Percentiles rank a stretch among this genome's conserved stretches.
These are phyloP conservation scores for Aspergillus eucalypticola DNA, from an alignment of 2,329 filamentous ascomycete genomes.

Conservation along the genomic window DNA sequence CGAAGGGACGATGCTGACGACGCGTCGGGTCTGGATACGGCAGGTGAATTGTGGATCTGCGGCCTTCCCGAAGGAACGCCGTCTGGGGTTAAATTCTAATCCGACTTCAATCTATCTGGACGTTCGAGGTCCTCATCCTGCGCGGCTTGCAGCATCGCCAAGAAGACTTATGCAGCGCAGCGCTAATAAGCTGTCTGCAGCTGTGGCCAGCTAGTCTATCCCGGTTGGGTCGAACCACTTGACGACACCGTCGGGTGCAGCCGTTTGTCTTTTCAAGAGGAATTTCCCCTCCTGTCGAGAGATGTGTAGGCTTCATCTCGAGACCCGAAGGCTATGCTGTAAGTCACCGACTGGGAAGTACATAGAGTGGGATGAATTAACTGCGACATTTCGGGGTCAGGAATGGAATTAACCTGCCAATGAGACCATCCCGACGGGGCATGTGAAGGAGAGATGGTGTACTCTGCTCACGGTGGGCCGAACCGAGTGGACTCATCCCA, in stretches of 20 bases:
- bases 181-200: neutral
- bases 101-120: conserved; percentile 1
- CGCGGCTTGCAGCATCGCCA: neutral
- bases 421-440: neutral
- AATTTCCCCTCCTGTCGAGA: neutral
- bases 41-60: conserved; percentile 1
- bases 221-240: neutral
- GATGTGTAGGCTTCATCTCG: neutral
- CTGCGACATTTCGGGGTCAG: neutral
- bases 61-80: neutral
- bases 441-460: neutral
- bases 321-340: neutral
- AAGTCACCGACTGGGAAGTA: neutral
- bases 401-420: neutral
- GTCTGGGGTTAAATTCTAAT: conserved; percentile 4
- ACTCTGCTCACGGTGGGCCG: neutral
- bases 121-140: neutral
- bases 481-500: neutral
- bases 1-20: neutral
- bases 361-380: neutral
- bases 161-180: neutral
- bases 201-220: neutral
- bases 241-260: neutral
- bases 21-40: neutral
- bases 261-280: neutral